Conservation (phyloP, 2,329 filamentous ascomycete species). For the Pestalotiopsis fici region DNA sequence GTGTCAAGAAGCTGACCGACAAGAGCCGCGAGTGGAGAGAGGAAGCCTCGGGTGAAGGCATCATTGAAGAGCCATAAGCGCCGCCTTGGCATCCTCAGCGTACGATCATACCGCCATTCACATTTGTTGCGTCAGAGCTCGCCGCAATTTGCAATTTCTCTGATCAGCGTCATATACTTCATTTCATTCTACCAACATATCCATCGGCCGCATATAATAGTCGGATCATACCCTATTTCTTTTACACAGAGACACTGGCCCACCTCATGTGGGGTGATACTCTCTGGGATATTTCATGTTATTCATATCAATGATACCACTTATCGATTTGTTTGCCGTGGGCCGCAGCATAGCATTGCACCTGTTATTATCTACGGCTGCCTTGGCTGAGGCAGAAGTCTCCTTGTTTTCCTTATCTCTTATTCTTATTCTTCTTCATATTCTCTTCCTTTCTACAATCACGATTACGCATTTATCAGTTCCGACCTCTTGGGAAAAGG, state of each 20-base stretch:
- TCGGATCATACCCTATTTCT: not conserved
- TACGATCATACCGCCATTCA: not conserved
- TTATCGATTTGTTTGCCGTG: slow-evolving; percentile 5
- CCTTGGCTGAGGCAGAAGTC: not conserved
- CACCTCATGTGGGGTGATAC: not conserved
- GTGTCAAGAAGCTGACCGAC: slow-evolving; percentile 80
- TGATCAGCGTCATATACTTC: not conserved
- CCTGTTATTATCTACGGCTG: not conserved
- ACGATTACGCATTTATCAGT: not conserved
- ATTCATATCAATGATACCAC: slow-evolving; percentile 10
- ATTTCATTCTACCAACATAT: not conserved
- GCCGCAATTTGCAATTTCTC: not conserved
- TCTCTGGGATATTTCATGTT: not conserved
- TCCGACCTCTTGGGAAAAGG: not conserved
- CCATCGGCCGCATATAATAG: not conserved
- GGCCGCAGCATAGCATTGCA: slow-evolving; percentile 2
- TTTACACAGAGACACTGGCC: not conserved
- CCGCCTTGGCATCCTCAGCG: not conserved
- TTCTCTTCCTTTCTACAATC: not conserved
- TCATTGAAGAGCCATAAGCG: slow-evolving; percentile 59
- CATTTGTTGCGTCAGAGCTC: not conserved
- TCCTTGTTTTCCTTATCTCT: not conserved
- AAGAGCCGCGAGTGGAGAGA: slow-evolving; percentile 91
- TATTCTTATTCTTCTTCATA: not conserved
- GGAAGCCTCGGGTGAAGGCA: slow-evolving; percentile 73